Base-by-base conservation (phyloP, 2,329 filamentous ascomycete genomes). In the Zopfia rhizophila region DNA sequence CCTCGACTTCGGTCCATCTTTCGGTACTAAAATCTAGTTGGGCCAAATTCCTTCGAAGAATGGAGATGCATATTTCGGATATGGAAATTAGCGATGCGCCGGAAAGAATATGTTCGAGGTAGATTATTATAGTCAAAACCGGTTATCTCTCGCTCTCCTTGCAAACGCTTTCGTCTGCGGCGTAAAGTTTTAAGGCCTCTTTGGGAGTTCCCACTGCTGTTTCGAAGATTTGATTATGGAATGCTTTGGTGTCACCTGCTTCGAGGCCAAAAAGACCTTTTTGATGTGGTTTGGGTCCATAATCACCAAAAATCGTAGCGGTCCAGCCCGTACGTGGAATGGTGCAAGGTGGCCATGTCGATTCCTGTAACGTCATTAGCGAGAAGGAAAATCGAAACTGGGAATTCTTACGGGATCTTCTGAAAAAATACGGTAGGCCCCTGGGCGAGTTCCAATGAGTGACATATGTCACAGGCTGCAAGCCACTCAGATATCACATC, bases 1-100 rank as follows among this genome's bases (percentile, higher is more conserved):
- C 63, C 41, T 67, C 61, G 14, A 69, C 65, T 10, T 59, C 55
- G 7, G 61, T 66, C 65, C 65, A 69, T 13, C 35, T 54, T 11
- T 52, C 48, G 5, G 51, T 29, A 33, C 67, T 61, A 13, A 68
- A 65, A 62, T 64, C 65, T 38, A 66, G 66, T 13, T 61, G 56
- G 19, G 62, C 43, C 32, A 68, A 46, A n/a, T 54, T 63, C 6
- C 45, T 39, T 5, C 60, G 60, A 7, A 68, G 35, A 7, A 43
- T 53, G 2, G 55, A 44, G 18, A 58, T 48, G 29, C 65, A 67
- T 6, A 35, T 30, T n/a, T 67, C 48, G 21, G 45, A 30, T 1
- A 53, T 28, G 5, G 45, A 17, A 1, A 31, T 27, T 2, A 67
- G 36, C 4, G 37, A 24, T 12, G 45, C 5, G 7, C 59, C 61